Conservation (phyloP, 129 eudicot genomes). For the Dittrichia graveolens region DNA sequence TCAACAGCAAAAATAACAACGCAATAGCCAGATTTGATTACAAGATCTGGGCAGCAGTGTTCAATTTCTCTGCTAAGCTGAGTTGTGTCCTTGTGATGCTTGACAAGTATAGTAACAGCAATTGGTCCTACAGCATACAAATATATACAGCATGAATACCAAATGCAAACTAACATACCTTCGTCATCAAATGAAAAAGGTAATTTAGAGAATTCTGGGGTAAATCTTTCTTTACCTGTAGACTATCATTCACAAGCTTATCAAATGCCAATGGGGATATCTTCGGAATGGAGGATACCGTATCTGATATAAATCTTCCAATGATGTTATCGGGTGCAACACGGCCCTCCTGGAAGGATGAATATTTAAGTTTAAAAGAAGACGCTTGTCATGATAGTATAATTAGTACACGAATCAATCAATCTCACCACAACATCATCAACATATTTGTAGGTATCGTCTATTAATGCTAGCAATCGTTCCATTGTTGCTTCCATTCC, state of each 20-base stretch:
- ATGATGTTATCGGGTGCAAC: constrained; percentile 71
- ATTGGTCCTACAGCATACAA: constrained; percentile 62
- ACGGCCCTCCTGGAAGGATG: constrained; percentile 63
- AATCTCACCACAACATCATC: constrained; percentile 90
- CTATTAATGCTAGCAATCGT: constrained; percentile 70
- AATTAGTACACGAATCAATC: not conserved
- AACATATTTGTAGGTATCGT: constrained; percentile 85
- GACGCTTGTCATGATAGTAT: not conserved
- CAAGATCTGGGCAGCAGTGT: constrained; percentile 49
- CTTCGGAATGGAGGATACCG: constrained; percentile 77
- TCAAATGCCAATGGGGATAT: constrained; percentile 67
- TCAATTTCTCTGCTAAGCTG: constrained; percentile 78
- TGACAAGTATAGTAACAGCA: constrained; percentile 80
- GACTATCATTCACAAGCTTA: constrained; percentile 83
- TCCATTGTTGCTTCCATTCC: constrained; percentile 95
- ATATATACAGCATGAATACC: constrained; percentile 3
- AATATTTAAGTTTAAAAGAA: not conserved
- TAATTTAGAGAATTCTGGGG: not conserved
- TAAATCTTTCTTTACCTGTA: constrained; percentile 51
- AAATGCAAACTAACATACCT: not conserved
- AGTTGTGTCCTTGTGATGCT: constrained; percentile 98
- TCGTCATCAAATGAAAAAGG: not conserved
- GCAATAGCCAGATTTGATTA: constrained; percentile 28
- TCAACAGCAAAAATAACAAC: not conserved
- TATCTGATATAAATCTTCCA: constrained; percentile 73